phyloP scores from a whole-genome alignment of 129 eudicot species.

The Escallonia herrerae region DNA sequence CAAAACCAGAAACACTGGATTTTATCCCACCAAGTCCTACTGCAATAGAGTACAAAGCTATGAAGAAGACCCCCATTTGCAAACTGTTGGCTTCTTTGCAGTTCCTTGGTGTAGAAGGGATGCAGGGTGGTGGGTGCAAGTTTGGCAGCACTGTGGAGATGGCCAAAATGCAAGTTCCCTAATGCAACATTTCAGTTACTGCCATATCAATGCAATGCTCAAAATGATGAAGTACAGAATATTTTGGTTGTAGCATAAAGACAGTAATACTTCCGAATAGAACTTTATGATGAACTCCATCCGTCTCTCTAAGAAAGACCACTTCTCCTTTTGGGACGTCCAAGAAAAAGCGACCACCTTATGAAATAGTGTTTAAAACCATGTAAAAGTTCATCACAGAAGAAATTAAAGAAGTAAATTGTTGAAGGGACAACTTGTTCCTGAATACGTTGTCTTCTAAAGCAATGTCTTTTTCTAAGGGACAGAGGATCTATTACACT shows the following conservation, averaged over 20 bases:
- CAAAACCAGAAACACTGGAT: conserved; percentile 90
- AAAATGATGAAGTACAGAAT: too few species aligned
- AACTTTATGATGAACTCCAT: too few species aligned
- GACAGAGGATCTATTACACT: too few species aligned
- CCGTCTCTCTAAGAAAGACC: too few species aligned
- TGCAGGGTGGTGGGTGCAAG: conserved; percentile 50
- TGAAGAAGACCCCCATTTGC: conserved; percentile 76
- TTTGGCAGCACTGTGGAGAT: conserved; percentile 29
- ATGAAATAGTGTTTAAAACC: too few species aligned
- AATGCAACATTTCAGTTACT: background rate
- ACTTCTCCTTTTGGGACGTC: too few species aligned
- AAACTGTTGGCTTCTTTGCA: conserved; percentile 58
- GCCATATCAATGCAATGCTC: too few species aligned
- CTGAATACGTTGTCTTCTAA: background rate
- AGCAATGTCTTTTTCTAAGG: background rate
- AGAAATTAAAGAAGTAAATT: too few species aligned
- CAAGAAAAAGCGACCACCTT: too few species aligned
- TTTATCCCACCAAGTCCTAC: conserved; percentile 90
- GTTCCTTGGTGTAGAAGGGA: conserved; percentile 5
- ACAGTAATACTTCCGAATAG: too few species aligned
- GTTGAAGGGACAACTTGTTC: background rate
- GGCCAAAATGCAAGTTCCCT: conserved; percentile 71
- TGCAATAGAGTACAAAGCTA: conserved; percentile 78
- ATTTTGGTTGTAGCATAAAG: background rate
- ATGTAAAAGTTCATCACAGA: too few species aligned